Evolutionary conservation across 192 early-diverging fungal species (phyloP).

Genomic region (Helicostylum pulchrum): DNA sequence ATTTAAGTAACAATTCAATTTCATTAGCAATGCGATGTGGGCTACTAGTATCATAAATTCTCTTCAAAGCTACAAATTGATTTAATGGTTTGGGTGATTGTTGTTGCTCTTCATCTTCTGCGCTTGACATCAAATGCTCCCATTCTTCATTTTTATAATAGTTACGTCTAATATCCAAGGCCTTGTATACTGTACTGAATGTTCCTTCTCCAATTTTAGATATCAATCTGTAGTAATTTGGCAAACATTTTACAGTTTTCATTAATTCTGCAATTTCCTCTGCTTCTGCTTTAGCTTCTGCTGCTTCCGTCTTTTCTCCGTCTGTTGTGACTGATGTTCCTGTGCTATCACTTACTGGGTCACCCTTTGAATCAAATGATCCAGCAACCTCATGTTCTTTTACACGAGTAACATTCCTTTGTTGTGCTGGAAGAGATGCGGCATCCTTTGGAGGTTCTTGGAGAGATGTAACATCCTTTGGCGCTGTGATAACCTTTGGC

Average conservation of each 20-base stretch:
- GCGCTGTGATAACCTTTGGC: too few species aligned
- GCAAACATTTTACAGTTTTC: slow-evolving; percentile 48
- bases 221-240: slow-evolving; percentile 61
- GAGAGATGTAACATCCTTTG: too few species aligned
- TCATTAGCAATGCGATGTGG: slow-evolving; percentile 79
- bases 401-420: too few species aligned
- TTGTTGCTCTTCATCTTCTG: neutral
- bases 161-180: slow-evolving; percentile 71
- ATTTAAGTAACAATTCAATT: slow-evolving; percentile 67
- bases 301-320: too few species aligned
- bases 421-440: too few species aligned
- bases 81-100: slow-evolving; percentile 10
- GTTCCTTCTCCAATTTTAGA: slow-evolving; percentile 87
- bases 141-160: slow-evolving; percentile 69
- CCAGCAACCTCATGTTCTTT: too few species aligned
- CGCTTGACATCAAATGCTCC: slow-evolving; percentile 27
- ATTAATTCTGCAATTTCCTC: slow-evolving; percentile 22
- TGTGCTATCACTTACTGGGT: too few species aligned
- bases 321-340: too few species aligned
- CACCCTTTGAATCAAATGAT: too few species aligned
- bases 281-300: neutral
- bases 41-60: slow-evolving; percentile 81
- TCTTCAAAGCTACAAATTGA: slow-evolving; percentile 77
- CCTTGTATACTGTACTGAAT: slow-evolving; percentile 91
- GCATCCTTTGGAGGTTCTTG: too few species aligned